phyloP scores from a whole-genome alignment of 306 rosid genomes.

The Coriaria nepalensis region DNA sequence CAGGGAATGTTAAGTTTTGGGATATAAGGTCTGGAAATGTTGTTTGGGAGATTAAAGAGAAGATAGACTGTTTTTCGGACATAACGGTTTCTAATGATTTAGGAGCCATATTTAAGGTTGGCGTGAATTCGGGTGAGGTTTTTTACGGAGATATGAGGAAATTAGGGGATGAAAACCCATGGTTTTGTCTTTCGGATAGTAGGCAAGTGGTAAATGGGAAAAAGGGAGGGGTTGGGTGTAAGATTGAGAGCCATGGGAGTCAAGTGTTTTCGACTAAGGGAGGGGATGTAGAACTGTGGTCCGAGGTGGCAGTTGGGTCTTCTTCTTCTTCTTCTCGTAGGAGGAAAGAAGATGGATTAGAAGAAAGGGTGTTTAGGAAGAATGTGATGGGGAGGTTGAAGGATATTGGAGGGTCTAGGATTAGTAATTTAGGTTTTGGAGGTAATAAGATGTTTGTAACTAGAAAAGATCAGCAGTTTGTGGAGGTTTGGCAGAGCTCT shows the following conservation, averaged over 20 bases:
- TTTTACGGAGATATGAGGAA: slow-evolving; percentile 53
- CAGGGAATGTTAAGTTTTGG: slow-evolving; percentile 67
- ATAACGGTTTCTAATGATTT: slow-evolving; percentile 50
- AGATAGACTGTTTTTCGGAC: slow-evolving; percentile 71
- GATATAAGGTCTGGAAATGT: slow-evolving; percentile 51
- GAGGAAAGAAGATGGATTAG: slow-evolving; percentile 13
- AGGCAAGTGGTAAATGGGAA: slow-evolving; percentile 46
- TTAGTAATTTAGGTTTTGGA: slow-evolving; percentile 56
- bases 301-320: slow-evolving; percentile 48
- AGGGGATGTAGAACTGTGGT: slow-evolving; percentile 71
- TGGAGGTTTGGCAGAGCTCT: slow-evolving; percentile 92
- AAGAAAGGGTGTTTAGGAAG: slow-evolving; percentile 52
- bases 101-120: slow-evolving; percentile 62
- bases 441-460: slow-evolving; percentile 86
- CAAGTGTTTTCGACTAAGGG: slow-evolving; percentile 72
- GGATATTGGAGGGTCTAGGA: slow-evolving; percentile 62
- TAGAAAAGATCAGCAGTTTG: slow-evolving; percentile 60
- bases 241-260: slow-evolving; percentile 64
- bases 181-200: slow-evolving; percentile 62
- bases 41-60: slow-evolving; percentile 65
- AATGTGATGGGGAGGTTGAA: slow-evolving; percentile 64
- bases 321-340: slow-evolving; percentile 6
- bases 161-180: slow-evolving; percentile 36
- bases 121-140: slow-evolving; percentile 62
- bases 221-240: slow-evolving; percentile 74